Evolutionary conservation across 805 yeast species (phyloP).

Genomic region (Schwanniomyces occidentalis): DNA sequence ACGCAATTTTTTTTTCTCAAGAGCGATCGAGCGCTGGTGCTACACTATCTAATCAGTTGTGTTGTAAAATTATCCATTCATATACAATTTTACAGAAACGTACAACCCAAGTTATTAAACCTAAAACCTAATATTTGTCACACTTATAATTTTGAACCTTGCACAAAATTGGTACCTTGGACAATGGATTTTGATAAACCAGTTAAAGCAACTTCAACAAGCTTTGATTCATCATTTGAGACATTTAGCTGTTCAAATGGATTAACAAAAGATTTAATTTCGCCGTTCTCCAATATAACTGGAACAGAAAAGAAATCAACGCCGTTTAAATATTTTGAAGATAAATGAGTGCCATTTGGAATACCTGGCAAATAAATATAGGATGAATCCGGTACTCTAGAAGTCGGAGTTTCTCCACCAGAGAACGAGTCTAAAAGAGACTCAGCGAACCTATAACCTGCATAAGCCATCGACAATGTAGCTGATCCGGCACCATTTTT

Average conservation of each 20-base stretch:
- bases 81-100: not conserved
- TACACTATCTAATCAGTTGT: not conserved
- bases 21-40: not conserved
- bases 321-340: slow-evolving; percentile 34
- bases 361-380: slow-evolving; percentile 57
- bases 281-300: slow-evolving; percentile 39
- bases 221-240: slow-evolving; percentile 30
- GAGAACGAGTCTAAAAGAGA: slow-evolving; percentile 37
- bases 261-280: slow-evolving; percentile 34
- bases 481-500: slow-evolving; percentile 95
- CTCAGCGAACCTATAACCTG: slow-evolving; percentile 81
- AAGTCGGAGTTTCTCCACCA: slow-evolving; percentile 16
- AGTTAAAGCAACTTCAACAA: slow-evolving; percentile 37
- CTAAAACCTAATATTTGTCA: too few species aligned
- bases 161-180: slow-evolving; percentile 43
- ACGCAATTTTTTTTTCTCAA: not conserved
- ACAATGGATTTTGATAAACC: slow-evolving; percentile 41
- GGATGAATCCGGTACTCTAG: slow-evolving; percentile 46
- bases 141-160: slow-evolving; percentile 38
- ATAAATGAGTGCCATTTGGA: slow-evolving; percentile 46
- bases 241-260: slow-evolving; percentile 33
- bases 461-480: slow-evolving; percentile 93
- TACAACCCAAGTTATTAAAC: not conserved
- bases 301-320: slow-evolving; percentile 52
- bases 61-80: not conserved